A percentile compares a stretch with the other conserved stretches of the same genome.
These are phyloP conservation scores for Aspergillus novofumigatus DNA, from an alignment of 2,329 filamentous ascomycete genomes.

Conservation along the genomic window DNA sequence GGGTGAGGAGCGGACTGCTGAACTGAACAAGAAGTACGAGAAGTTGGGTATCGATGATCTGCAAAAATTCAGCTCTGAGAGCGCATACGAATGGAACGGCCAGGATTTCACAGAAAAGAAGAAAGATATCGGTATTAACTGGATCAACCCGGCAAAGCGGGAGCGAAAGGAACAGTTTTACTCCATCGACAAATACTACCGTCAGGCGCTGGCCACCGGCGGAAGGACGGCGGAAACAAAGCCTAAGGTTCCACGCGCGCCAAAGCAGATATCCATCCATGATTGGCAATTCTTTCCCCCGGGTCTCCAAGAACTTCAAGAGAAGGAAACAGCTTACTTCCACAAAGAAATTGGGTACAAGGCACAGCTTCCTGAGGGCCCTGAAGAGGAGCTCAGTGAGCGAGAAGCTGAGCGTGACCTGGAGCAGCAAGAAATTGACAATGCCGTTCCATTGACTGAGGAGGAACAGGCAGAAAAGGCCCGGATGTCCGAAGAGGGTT, in stretches of 20 bases:
- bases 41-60: conserved; percentile 95
- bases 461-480: conserved; percentile 87
- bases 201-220: conserved; percentile 80
- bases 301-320: conserved; percentile 80
- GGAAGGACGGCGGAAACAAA: conserved; percentile 77
- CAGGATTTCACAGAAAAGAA: conserved; percentile 90
- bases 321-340: conserved; percentile 92
- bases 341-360: conserved; percentile 97
- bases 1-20: conserved; percentile 82
- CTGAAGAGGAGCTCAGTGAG: conserved; percentile 80
- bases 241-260: conserved; percentile 90
- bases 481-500: conserved; percentile 74
- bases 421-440: conserved; percentile 90
- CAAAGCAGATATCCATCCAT: conserved; percentile 85
- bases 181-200: conserved; percentile 98
- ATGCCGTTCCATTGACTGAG: conserved; percentile 80
- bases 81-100: conserved; percentile 98
- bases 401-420: conserved; percentile 82
- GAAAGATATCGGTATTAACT: conserved; percentile 86
- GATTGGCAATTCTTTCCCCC: conserved; percentile 97
- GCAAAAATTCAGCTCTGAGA: conserved; percentile 96
- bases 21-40: conserved; percentile 91
- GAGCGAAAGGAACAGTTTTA: conserved; percentile 98
- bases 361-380: conserved; percentile 79
- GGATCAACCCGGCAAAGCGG: conserved; percentile 98